These are phyloP conservation scores for Kodamaea sagamina DNA, from an alignment of 805 yeast species.

Conservation along the genomic window DNA sequence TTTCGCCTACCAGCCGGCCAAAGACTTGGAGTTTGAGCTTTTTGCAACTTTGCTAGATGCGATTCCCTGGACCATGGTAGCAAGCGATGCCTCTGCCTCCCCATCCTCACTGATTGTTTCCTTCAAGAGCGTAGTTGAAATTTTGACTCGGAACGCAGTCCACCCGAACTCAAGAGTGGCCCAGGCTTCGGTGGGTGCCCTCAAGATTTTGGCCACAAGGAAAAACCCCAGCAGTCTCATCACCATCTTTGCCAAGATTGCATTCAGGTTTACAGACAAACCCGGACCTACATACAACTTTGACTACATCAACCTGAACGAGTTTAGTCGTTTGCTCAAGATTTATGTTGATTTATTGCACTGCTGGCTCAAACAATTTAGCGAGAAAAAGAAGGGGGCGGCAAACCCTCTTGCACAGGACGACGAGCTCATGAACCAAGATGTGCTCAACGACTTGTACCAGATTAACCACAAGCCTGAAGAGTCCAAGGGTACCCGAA, in stretches of 20 bases:
- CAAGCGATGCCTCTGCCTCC: background rate
- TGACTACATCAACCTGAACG: conserved; percentile 60
- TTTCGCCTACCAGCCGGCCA: conserved; percentile 33
- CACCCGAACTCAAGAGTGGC: conserved; percentile 67
- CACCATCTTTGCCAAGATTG: conserved; percentile 73
- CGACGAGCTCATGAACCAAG: conserved; percentile 39
- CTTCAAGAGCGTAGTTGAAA: conserved; percentile 68
- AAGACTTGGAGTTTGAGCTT: conserved; percentile 52
- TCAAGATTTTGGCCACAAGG: conserved; percentile 65
- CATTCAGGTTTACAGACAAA: conserved; percentile 78
- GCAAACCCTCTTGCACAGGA: conserved; percentile 36
- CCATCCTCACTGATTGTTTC: conserved; percentile 33
- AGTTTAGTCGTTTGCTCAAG: conserved; percentile 59
- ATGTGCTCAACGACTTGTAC: conserved; percentile 42
- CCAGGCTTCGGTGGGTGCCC: conserved; percentile 60
- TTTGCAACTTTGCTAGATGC: conserved; percentile 71
- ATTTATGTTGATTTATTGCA: conserved; percentile 77
- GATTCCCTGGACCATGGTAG: conserved; percentile 61
- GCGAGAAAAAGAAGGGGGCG: conserved; percentile 26
- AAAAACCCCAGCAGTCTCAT: conserved; percentile 70
- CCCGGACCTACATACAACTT: conserved; percentile 56
- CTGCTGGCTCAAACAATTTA: conserved; percentile 70
- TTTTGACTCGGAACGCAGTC: conserved; percentile 73
- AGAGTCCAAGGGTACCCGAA: conserved; percentile 19
- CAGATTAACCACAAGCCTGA: conserved; percentile 46